Percentiles rank a stretch among this genome's conserved stretches.
phyloP scores from a whole-genome alignment of 2,329 filamentous ascomycete genomes.

The Beauveria caledonica region DNA sequence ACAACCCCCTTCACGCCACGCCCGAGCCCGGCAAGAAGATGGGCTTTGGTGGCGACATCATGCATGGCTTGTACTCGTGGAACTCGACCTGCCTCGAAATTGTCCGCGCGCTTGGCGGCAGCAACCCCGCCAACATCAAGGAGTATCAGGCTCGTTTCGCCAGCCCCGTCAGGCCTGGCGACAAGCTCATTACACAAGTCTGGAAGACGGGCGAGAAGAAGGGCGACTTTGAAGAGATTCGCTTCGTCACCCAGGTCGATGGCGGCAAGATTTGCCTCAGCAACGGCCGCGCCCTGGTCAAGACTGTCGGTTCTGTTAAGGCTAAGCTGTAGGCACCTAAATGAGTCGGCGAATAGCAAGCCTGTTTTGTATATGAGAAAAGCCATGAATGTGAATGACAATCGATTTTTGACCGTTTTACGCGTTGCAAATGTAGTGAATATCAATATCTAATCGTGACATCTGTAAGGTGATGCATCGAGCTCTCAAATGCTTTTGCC shows the following conservation, averaged over 20 bases:
- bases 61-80: constrained; percentile 85
- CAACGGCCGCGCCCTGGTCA: constrained; percentile 77
- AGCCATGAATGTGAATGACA: background rate
- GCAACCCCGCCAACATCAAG: constrained; percentile 72
- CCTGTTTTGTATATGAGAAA: background rate
- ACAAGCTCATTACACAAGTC: constrained; percentile 71
- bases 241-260: constrained; percentile 70
- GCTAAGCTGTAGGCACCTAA: constrained; percentile 49
- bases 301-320: constrained; percentile 46
- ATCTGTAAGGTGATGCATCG: background rate
- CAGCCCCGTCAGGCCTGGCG: constrained; percentile 72
- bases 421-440: background rate
- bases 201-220: constrained; percentile 66
- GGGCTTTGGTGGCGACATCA: constrained; percentile 84
- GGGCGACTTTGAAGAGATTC: constrained; percentile 68
- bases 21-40: constrained; percentile 80
- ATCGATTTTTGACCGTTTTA: background rate
- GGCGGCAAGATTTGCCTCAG: constrained; percentile 78
- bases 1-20: constrained; percentile 85
- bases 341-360: background rate
- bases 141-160: constrained; percentile 88
- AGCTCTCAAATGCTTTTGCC: background rate
- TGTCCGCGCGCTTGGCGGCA: constrained; percentile 63
- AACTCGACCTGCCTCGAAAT: constrained; percentile 70
- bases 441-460: background rate